A percentile compares a stretch with the other conserved stretches of the same genome.
phyloP scores from a whole-genome alignment of 2,329 filamentous ascomycete species.

The Aspergillus sp. region DNA sequence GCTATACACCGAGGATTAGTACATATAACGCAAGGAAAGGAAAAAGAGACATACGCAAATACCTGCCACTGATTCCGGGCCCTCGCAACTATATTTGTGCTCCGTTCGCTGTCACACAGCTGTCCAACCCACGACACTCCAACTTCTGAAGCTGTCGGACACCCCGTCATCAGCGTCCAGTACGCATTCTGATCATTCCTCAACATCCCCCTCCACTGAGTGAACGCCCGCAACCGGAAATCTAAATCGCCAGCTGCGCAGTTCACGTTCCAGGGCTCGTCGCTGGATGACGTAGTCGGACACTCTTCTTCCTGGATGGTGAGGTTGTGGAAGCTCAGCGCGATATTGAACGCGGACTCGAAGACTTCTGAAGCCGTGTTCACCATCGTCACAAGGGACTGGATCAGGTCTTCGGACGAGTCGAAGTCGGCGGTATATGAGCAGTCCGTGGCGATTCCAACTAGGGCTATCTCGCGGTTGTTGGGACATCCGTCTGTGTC shows the following conservation, averaged over 20 bases:
- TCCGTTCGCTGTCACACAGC: slow-evolving; percentile 55
- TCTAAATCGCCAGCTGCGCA: slow-evolving; percentile 20
- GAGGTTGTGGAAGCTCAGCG: slow-evolving; percentile 79
- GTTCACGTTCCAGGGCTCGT: slow-evolving; percentile 30
- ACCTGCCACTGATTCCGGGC: slow-evolving; percentile 89
- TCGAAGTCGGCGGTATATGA: slow-evolving; percentile 74
- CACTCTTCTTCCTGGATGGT: slow-evolving; percentile 72
- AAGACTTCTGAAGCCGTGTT: slow-evolving; percentile 83
- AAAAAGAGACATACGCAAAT: slow-evolving; percentile 58
- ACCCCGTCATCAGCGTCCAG: slow-evolving; percentile 84
- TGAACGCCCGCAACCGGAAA: slow-evolving; percentile 65
- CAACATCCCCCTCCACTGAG: slow-evolving; percentile 73
- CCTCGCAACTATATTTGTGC: slow-evolving; percentile 80
- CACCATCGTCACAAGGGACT: slow-evolving; percentile 55
- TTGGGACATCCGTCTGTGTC: slow-evolving; percentile 74
- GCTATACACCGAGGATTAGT: slow-evolving; percentile 2
- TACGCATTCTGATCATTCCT: slow-evolving; percentile 74
- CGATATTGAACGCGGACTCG: slow-evolving; percentile 88
- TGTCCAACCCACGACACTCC: slow-evolving; percentile 81
- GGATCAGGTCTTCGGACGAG: slow-evolving; percentile 50
- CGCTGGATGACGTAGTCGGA: slow-evolving; percentile 63
- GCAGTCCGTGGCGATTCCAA: slow-evolving; percentile 90
- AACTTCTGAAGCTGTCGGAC: slow-evolving; percentile 76
- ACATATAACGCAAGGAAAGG: background rate
- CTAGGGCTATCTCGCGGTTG: slow-evolving; percentile 80